Base-by-base conservation (phyloP, 2,329 filamentous ascomycete genomes). In the Diaporthe nobilis region DNA sequence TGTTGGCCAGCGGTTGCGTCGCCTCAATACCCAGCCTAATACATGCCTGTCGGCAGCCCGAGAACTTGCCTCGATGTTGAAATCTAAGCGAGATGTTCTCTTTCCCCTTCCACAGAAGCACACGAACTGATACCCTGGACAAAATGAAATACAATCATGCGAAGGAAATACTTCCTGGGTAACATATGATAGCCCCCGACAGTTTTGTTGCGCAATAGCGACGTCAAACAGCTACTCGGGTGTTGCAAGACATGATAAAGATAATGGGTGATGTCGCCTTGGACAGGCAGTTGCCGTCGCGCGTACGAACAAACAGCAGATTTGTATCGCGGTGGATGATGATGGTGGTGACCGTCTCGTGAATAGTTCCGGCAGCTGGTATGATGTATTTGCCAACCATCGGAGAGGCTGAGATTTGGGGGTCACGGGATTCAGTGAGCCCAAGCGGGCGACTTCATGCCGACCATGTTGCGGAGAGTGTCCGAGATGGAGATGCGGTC, bases 401-500 rank as follows among this genome's bases (percentile, higher is more conserved):
- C 47, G 22, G 22, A 31, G 44, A 57, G 13, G 39, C 31, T 44
- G 57, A 17, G 31, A 34, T 20, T 22, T 8, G 49, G n/a, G 37
- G 13, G 17, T 20, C 10, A 47, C 34, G n/a, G 34, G 20, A 8
- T 55, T 72, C 65, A 77, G 61, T 70, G 65, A 37, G 75, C 68
- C 75, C 75, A 77, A 28, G 75, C 70, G 28, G 75, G 73, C 53
- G 75, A 60, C 67, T 77, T 77, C 65, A 77, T 77, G 60, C 75
- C 75, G 49, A 77, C 75, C 75, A 77, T 77, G 73, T 63, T 77
- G 68, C 74, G 75, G n/a, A 77, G 49, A 8, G 75, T 75, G 70
- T 76, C 70, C 77, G 78, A 68, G 77, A 74, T 67, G 70, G 78
- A 68, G 77, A 72, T 53, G 67, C 83, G 84, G 15, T 77, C 75